Conservation (phyloP, 2,329 filamentous ascomycete genomes). For the Cladophialophora psammophila region DNA sequence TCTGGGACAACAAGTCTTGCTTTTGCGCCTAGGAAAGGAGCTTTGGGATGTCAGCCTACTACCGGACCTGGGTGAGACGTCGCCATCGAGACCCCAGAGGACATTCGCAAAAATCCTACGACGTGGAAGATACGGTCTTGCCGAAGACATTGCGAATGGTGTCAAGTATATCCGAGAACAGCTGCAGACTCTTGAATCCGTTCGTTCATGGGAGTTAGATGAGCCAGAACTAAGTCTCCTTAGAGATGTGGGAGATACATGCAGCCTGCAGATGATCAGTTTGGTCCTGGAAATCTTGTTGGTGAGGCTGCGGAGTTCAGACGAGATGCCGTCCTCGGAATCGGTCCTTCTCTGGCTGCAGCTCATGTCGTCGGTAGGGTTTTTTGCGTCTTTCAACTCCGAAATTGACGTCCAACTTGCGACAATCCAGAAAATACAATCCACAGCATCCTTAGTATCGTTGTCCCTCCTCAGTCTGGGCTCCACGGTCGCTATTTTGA, state of each 20-base stretch:
- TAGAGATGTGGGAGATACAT: slow-evolving; percentile 25
- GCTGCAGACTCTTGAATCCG: slow-evolving; percentile 45
- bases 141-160: slow-evolving; percentile 38
- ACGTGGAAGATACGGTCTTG: background rate
- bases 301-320: slow-evolving; percentile 21
- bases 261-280: slow-evolving; percentile 27
- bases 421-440: slow-evolving; percentile 32
- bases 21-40: slow-evolving; percentile 30
- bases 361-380: slow-evolving; percentile 62
- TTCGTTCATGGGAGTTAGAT: slow-evolving; percentile 40
- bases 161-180: slow-evolving; percentile 48
- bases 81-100: slow-evolving; percentile 6
- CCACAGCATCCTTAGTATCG: slow-evolving; percentile 24
- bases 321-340: slow-evolving; percentile 52
- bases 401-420: slow-evolving; percentile 25
- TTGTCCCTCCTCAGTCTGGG: slow-evolving; percentile 32
- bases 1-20: slow-evolving; percentile 51
- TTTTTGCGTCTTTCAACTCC: slow-evolving; percentile 34
- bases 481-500: slow-evolving; percentile 29
- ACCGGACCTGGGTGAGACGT: slow-evolving; percentile 10
- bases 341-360: slow-evolving; percentile 75
- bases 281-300: slow-evolving; percentile 30
- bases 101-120: slow-evolving; percentile 1
- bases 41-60: slow-evolving; percentile 26
- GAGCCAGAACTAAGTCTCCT: slow-evolving; percentile 13